Evolutionary conservation across 1,284 basidiomycete species (phyloP).

Genomic region (Hemileia vastatrix): DNA sequence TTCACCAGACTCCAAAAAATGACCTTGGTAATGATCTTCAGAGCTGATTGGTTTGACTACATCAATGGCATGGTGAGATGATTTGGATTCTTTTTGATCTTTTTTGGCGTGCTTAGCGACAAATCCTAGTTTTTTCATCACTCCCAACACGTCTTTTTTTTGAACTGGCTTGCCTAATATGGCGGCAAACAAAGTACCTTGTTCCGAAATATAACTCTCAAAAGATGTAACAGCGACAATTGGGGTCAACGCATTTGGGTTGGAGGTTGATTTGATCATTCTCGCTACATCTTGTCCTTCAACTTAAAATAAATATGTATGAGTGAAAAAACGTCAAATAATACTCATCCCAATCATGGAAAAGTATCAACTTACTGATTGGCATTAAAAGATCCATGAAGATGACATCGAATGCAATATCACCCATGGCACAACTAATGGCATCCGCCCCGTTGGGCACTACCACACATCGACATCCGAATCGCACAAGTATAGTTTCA

Average conservation of each 20-base stretch:
- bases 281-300: constrained; percentile 83
- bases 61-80: no score
- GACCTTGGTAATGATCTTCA: no score
- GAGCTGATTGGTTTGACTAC: no score
- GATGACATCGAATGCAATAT: constrained; percentile 57
- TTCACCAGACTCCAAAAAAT: no score
- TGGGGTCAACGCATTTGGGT: constrained; percentile 76
- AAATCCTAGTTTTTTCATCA: constrained; percentile 74
- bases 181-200: constrained; percentile 70
- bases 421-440: constrained; percentile 90
- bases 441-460: constrained; percentile 94
- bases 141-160: constrained; percentile 67
- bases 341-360: constrained; percentile 49
- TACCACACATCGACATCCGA: constrained; percentile 86
- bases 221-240: constrained; percentile 66
- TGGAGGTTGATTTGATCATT: constrained; percentile 89
- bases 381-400: constrained; percentile 48
- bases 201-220: constrained; percentile 34
- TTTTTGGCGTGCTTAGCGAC: constrained; percentile 4
- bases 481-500: constrained; percentile 77
- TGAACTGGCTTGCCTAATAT: constrained; percentile 67
- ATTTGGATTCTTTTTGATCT: not conserved
- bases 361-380: constrained; percentile 50
- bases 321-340: not conserved
- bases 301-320: constrained; percentile 55